Evolutionary conservation across 129 eudicot genomes (phyloP).

Genomic region (Flaveria robusta): DNA sequence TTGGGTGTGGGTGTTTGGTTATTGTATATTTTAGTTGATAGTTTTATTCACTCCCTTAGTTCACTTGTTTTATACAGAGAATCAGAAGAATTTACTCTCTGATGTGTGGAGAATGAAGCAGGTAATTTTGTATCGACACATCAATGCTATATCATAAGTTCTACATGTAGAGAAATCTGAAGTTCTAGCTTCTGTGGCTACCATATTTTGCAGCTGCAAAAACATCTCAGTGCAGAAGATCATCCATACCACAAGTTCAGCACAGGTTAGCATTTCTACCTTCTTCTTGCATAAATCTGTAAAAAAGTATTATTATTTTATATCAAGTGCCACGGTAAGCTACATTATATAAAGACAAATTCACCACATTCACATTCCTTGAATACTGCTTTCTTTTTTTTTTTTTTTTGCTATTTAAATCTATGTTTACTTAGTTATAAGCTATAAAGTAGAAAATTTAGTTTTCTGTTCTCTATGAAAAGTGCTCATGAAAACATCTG

Average conservation of each 20-base stretch:
- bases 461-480: not conserved
- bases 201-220: constrained; percentile 66
- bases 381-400: not conserved
- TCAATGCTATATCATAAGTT: not conserved
- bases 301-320: constrained; percentile 2
- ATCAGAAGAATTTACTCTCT: constrained; percentile 89
- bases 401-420: not conserved
- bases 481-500: not conserved
- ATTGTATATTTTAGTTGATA: constrained; percentile 15
- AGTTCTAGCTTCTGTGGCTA: constrained; percentile 23
- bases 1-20: constrained; percentile 21
- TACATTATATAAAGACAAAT: not conserved
- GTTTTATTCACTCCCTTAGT: constrained; percentile 10
- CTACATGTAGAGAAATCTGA: not conserved
- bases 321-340: not conserved
- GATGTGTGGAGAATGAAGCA: constrained; percentile 92
- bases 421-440: not conserved
- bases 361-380: not conserved
- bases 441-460: not conserved
- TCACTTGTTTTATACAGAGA: constrained; percentile 44
- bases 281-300: not conserved
- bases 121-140: constrained; percentile 46
- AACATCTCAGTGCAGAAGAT: constrained; percentile 68
- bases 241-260: constrained; percentile 92
- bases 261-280: constrained; percentile 65